Conservation (phyloP, 2,329 filamentous ascomycete species). For the Aspergillus awamori region DNA sequence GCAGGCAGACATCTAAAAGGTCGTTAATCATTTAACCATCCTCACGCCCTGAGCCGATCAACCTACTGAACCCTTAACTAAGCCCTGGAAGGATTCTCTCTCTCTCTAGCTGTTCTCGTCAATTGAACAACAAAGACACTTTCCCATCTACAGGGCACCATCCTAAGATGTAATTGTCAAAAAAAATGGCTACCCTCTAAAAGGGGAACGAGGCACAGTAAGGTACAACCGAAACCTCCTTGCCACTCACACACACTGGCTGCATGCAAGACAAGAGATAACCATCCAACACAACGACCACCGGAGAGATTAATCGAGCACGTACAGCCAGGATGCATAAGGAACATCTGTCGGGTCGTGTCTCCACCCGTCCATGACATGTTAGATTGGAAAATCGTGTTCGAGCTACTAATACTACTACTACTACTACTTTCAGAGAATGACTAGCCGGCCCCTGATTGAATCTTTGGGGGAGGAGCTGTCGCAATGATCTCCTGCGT, state of each 20-base stretch:
- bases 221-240: slow-evolving; percentile 1
- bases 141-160: not conserved
- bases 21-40: not conserved
- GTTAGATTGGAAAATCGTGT: not conserved
- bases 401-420: not conserved
- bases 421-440: too few species aligned
- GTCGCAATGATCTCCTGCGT: not conserved
- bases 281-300: not conserved
- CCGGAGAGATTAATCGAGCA: slow-evolving; percentile 1
- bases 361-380: slow-evolving; percentile 3
- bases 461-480: not conserved
- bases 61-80: not conserved
- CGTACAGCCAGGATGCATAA: slow-evolving; percentile 3
- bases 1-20: not conserved
- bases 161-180: too few species aligned
- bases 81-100: not conserved
- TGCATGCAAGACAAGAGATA: slow-evolving; percentile 5
- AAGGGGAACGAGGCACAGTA: slow-evolving; percentile 1
- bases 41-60: not conserved
- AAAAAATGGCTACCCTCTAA: too few species aligned
- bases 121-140: not conserved
- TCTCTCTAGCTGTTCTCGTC: not conserved
- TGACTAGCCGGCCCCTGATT: not conserved
- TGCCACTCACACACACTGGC: not conserved
- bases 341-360: not conserved